Evolutionary conservation across 345 rosid species (phyloP), one percentile per base, ranked within the genome.

Genomic region (Pistacia integerrima): DNA sequence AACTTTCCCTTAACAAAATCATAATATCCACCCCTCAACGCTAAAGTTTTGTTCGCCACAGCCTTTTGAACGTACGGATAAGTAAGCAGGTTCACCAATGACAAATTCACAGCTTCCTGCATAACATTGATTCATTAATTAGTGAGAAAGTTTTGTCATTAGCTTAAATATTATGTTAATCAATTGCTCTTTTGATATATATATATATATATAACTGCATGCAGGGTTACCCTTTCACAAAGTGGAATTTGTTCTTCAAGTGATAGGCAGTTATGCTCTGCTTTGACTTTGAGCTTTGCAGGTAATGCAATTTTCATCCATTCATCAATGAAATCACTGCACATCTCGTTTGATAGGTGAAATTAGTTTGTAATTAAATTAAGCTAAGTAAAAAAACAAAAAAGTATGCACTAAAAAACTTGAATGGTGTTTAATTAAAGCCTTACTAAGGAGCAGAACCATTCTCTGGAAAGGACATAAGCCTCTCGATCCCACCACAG

Each of bases 71-170:
- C 79, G 48, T 79, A 76, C 33, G 85, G 83, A 60, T 79, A 83
- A 48, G 70, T 73, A 48, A 68, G 72, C 22, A 77, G 35, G 55
- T 83, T 83, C 13, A 13, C 25, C 17, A 79, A 52, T 10, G 85
- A 83, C 1, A 73, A 38, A 73, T 79, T 76, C 74, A 79, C 83
- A 10, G 85, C 76, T 63, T 83, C 85, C 83, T 83, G 83, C 68
- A 22, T 52, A 63, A 33, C n/a, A 52, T 25, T 25, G 0, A 25
- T 25, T 25, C 25, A 25, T 18, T 30, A 10, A n/a, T 30, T 64
- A 18, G 35, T 16, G 11, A 11, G 7, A 16, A 25, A 5, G 35
- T 41, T 7, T 41, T 7, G 46, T 41, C 46, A 41, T 41, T 8
- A 6, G 9, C 46, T n/a, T 61, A n/a, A 59, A 44, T 44, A 14